These are phyloP conservation scores for Metschnikowia anglica DNA, from an alignment of 805 yeast species.

Conservation along the genomic window DNA sequence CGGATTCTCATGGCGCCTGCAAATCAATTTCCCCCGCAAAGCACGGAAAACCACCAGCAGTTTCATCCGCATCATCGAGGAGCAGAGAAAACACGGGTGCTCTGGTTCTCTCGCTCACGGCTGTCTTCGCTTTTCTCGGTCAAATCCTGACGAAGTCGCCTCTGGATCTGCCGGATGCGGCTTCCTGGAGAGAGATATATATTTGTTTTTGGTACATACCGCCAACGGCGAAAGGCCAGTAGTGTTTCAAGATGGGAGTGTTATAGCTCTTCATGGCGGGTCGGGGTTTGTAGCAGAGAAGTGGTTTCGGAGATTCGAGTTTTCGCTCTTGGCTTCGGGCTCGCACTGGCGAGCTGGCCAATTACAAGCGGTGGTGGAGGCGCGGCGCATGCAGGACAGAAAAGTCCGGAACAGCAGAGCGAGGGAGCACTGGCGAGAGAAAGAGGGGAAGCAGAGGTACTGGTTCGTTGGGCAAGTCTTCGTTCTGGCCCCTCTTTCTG, in stretches of 20 bases:
- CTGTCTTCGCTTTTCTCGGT: too few species aligned
- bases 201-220: conserved; percentile 47
- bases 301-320: conserved; percentile 5
- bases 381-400: conserved; percentile 2
- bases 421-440: not conserved
- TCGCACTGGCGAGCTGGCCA: conserved; percentile 15
- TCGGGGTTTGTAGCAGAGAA: conserved; percentile 3
- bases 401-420: too few species aligned
- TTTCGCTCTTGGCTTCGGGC: conserved; percentile 15
- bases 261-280: conserved; percentile 42
- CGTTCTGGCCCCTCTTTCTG: too few species aligned
- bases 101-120: too few species aligned
- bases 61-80: too few species aligned
- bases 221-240: conserved; percentile 89
- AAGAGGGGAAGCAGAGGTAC: too few species aligned
- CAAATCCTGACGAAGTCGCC: too few species aligned
- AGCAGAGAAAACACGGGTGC: too few species aligned
- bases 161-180: not conserved
- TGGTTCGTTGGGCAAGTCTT: too few species aligned
- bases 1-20: too few species aligned
- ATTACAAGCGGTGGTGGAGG: conserved; percentile 3
- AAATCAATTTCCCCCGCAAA: too few species aligned
- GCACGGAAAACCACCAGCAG: too few species aligned
- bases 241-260: conserved; percentile 61
- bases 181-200: not conserved